phyloP scores from a whole-genome alignment of 306 rosid species.

The Pyrus bretschneideri region DNA sequence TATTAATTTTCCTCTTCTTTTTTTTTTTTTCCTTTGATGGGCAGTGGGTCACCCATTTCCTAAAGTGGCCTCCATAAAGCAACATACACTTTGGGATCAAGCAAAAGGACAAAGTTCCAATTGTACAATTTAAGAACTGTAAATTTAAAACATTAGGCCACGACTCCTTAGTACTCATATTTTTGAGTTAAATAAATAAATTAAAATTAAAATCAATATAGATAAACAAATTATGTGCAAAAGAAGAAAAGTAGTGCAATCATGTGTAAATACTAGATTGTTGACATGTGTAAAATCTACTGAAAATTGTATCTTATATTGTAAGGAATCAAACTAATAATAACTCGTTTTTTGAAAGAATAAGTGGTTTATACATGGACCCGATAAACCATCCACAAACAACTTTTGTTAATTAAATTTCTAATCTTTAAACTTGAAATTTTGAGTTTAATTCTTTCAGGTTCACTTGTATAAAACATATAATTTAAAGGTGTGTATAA shows the following conservation, averaged over 20 bases:
- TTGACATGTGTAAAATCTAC: neutral
- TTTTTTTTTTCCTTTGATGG: neutral
- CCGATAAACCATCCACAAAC: neutral
- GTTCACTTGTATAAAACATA: no score
- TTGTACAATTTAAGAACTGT: neutral
- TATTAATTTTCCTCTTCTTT: no score
- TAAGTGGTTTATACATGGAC: neutral
- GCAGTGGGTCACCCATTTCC: slow-evolving; percentile 4
- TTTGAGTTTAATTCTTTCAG: no score
- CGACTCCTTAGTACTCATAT: neutral
- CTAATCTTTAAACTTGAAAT: neutral
- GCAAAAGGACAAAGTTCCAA: neutral
- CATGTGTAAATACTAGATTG: neutral
- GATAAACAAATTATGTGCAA: no score
- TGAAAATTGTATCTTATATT: neutral
- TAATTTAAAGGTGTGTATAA: neutral
- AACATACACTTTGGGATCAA: neutral
- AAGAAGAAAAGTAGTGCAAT: no score
- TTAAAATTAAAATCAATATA: no score
- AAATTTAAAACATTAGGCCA: neutral
- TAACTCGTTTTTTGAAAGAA: neutral
- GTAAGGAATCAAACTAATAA: neutral
- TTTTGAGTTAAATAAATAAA: no score
- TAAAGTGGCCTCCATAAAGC: slow-evolving; percentile 19
- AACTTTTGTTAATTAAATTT: neutral